A percentile compares a stretch with the other conserved stretches of the same genome.
Evolutionary conservation across 129 eudicot species (phyloP).

Genomic region (Cynara cardunculus): DNA sequence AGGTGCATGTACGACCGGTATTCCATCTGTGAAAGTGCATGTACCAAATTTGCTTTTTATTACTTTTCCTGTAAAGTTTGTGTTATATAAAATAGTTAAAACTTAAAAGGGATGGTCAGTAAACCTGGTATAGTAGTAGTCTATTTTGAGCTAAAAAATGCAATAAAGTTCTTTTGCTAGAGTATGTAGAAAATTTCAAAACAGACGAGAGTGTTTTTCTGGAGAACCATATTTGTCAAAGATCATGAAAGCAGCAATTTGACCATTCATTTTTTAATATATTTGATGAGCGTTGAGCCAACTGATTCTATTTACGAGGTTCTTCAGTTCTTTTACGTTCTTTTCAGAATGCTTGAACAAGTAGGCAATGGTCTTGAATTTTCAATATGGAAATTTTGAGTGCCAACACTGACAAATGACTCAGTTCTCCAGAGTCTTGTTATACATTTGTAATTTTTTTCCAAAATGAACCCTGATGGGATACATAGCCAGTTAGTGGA

Average conservation of each 20-base stretch:
- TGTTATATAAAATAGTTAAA: not conserved
- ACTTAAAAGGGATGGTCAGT: not conserved
- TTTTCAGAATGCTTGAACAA: slow-evolving; percentile 2
- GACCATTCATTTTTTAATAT: not conserved
- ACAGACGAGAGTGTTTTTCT: not conserved
- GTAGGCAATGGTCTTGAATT: not conserved
- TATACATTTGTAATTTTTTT: not conserved
- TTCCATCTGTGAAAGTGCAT: not conserved
- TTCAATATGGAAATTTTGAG: not conserved
- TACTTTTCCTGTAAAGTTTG: not conserved
- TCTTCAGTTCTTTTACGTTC: not conserved
- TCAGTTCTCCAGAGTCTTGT: not conserved
- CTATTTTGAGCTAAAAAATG: not conserved
- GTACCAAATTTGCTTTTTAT: not conserved
- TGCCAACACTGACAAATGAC: not conserved
- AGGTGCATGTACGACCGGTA: not conserved
- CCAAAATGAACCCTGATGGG: not conserved
- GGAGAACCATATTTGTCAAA: not conserved
- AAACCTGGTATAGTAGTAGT: not conserved
- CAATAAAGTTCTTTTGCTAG: not conserved
- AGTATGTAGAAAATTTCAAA: not conserved
- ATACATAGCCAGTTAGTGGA: not conserved
- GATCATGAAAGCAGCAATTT: not conserved
- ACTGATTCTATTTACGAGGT: not conserved
- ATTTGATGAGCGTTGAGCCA: not conserved